Percentiles rank a stretch among this genome's conserved stretches.
Evolutionary conservation across 2,329 filamentous ascomycete genomes (phyloP).

Genomic region (Colletotrichum trifolii): DNA sequence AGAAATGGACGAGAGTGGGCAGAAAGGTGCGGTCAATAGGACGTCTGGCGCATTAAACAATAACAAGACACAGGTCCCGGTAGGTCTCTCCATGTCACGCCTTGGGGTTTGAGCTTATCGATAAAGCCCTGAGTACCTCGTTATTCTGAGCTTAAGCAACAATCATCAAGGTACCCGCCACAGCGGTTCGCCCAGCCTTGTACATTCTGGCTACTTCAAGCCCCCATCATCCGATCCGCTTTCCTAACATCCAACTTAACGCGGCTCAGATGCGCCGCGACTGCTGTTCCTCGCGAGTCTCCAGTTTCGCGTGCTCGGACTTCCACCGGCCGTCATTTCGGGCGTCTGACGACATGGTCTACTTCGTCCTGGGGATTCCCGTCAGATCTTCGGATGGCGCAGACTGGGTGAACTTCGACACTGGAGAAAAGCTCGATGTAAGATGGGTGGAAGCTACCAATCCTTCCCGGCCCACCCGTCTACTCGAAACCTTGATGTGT

Average conservation of each 20-base stretch:
- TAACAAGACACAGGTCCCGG: conserved; percentile 31
- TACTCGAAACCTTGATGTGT: conserved; percentile 25
- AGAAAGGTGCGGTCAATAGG: conserved; percentile 40
- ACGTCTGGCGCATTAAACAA: conserved; percentile 34
- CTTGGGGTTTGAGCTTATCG: conserved; percentile 1
- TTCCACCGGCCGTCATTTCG: conserved; percentile 19
- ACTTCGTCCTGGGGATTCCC: not conserved
- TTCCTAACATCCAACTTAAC: conserved; percentile 19
- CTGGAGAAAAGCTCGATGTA: not conserved
- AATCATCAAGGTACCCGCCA: conserved; percentile 17
- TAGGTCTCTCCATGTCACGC: conserved; percentile 20
- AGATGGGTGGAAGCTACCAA: not conserved
- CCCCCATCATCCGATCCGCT: conserved; percentile 21
- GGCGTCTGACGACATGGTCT: conserved; percentile 27
- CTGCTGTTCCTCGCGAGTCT: conserved; percentile 26
- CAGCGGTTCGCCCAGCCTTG: not conserved
- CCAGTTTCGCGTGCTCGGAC: conserved; percentile 31
- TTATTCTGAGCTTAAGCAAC: not conserved
- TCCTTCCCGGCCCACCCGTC: conserved; percentile 14
- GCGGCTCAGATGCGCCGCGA: conserved; percentile 32
- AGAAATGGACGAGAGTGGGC: conserved; percentile 39
- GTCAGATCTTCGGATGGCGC: not conserved
- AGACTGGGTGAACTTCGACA: too few species aligned
- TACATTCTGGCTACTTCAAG: conserved; percentile 24
- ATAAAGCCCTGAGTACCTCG: conserved; percentile 21